phyloP scores from a whole-genome alignment of 768 basidiomycete genomes.

The Sarcodon aspratus region DNA sequence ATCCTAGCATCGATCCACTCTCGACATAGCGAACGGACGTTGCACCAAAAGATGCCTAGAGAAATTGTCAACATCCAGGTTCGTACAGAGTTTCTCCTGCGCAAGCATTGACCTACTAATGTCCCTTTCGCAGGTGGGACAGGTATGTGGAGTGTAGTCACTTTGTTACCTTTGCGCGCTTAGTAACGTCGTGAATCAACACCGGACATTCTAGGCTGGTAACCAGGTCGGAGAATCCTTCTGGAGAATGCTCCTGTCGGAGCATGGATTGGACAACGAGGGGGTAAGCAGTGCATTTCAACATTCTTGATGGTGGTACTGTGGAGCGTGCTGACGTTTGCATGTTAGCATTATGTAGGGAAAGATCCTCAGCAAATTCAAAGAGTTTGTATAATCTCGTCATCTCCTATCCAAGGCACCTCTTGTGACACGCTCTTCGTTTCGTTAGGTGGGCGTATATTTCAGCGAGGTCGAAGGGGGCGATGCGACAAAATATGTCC shows the following conservation, averaged over 20 bases:
- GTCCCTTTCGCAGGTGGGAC: too few species aligned
- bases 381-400: slow-evolving; percentile 35
- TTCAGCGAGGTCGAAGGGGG: slow-evolving; percentile 56
- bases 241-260: slow-evolving; percentile 80
- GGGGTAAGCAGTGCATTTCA: slow-evolving; percentile 37
- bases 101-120: too few species aligned
- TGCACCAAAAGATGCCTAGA: too few species aligned
- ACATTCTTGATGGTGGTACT: not conserved
- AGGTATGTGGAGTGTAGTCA: too few species aligned
- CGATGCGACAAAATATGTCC: slow-evolving; percentile 64
- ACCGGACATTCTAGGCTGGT: slow-evolving; percentile 35
- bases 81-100: too few species aligned
- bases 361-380: slow-evolving; percentile 64
- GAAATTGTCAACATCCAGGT: too few species aligned
- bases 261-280: slow-evolving; percentile 69
- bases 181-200: too few species aligned
- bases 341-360: slow-evolving; percentile 52
- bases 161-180: too few species aligned
- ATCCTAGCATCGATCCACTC: too few species aligned
- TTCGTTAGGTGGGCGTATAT: slow-evolving; percentile 61
- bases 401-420: too few species aligned
- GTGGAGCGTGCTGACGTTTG: not conserved
- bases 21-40: too few species aligned
- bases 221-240: slow-evolving; percentile 80
- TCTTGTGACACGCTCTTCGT: too few species aligned